Base-by-base conservation (phyloP, 345 rosid genomes). In the Bruguiera gymnorhiza region DNA sequence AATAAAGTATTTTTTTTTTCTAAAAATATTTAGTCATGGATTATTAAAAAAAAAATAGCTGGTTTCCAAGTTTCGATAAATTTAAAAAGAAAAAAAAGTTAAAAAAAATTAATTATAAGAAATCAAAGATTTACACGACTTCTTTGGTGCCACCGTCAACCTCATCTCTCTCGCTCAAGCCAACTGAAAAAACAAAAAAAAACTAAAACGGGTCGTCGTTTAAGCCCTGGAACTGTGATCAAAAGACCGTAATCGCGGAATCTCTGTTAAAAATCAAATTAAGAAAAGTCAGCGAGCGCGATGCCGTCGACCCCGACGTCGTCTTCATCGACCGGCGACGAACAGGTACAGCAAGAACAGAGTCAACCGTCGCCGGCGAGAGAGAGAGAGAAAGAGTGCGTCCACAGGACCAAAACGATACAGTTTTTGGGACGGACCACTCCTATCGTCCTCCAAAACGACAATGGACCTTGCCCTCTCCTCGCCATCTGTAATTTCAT, bases 401-500 rank as follows among this genome's bases (percentile, higher is more conserved):
- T 83, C 55, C 81, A 95, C 77, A 90, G 82, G 82, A 87, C 96
- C 46, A 95, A 95, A 81, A 80, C 85, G 70, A 82, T 95, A 65
- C 89, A 87, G 81, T 92, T 95, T 80, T 78, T 90, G 34, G 98
- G 98, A 29, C 86, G 97, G 61, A 79, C 84, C 57, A 92, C 97
- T 57, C 98, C 97, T 19, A 84, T 95, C 76, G 70, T 95, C 69
- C 98, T 95, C 72, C 98, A 95, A 71, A 95, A 92, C 82, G 97
- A 92, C 79, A 95, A 95, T 79, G 99, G 99, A 70, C 98, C 99
- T 60, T 95, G 99, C 70, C 99, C 99, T 79, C 85, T 92, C 43
- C 90, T 95, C 39, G 99, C 99, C 74, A 95, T 95, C 76, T 95
- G 99, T 94, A 87, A 75, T 68, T 27, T 19, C 55, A 65, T 65